phyloP scores from a whole-genome alignment of 805 yeast species.

The Barnettozyma sucrosica region DNA sequence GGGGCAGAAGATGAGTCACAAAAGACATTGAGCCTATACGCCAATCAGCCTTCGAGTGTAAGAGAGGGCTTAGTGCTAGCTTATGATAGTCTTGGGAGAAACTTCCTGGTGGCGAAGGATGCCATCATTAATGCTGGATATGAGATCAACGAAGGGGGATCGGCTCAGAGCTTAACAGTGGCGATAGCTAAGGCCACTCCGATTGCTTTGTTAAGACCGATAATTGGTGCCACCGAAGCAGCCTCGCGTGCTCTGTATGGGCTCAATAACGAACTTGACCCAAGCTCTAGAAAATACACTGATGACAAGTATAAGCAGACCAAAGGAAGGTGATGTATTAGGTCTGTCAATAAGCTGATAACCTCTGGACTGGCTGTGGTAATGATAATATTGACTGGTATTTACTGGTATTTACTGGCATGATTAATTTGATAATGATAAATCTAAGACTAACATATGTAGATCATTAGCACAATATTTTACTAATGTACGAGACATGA shows the following conservation, averaged over 20 bases:
- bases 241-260: slow-evolving; percentile 80
- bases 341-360: too few species aligned
- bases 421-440: background rate
- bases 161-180: slow-evolving; percentile 58
- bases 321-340: slow-evolving; percentile 4
- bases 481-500: too few species aligned
- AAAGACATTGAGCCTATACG: slow-evolving; percentile 61
- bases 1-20: slow-evolving; percentile 28
- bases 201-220: slow-evolving; percentile 71
- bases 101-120: slow-evolving; percentile 57
- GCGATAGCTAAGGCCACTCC: slow-evolving; percentile 77
- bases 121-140: slow-evolving; percentile 55
- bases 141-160: slow-evolving; percentile 58
- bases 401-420: background rate
- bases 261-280: slow-evolving; percentile 72
- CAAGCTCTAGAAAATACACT: slow-evolving; percentile 49
- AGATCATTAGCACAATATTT: too few species aligned
- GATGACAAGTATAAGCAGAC: slow-evolving; percentile 58
- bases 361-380: too few species aligned
- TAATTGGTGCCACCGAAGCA: slow-evolving; percentile 91
- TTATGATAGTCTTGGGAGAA: slow-evolving; percentile 62
- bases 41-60: slow-evolving; percentile 72
- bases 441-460: too few species aligned
- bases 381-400: too few species aligned
- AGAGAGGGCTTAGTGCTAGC: slow-evolving; percentile 75